phyloP scores from a whole-genome alignment of 345 rosid species.

The Sisymbrium altissimum region DNA sequence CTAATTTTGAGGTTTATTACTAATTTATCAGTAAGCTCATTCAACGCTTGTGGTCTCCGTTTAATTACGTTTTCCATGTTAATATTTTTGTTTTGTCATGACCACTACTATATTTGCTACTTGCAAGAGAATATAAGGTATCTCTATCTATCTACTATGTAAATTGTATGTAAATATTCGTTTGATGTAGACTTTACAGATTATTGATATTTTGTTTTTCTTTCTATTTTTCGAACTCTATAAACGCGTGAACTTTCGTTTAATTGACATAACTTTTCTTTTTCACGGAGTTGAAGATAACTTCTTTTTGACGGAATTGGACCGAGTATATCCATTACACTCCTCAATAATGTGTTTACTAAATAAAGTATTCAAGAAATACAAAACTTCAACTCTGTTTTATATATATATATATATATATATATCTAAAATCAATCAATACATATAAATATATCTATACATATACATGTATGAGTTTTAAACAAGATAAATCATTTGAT shows the following conservation, averaged over 20 bases:
- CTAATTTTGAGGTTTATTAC: constrained; percentile 14
- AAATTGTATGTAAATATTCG: constrained; percentile 15
- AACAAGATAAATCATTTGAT: not conserved
- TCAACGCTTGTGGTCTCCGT: constrained; percentile 29
- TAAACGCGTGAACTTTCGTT: constrained; percentile 16
- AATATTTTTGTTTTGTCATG: not conserved
- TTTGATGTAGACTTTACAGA: constrained; percentile 21
- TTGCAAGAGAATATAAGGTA: constrained; percentile 8
- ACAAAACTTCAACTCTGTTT: not conserved
- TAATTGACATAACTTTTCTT: not conserved
- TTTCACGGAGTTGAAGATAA: not conserved
- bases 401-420: not conserved
- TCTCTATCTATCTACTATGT: not conserved
- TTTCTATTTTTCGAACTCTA: not conserved
- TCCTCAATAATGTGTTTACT: not conserved
- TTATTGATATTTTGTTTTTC: not conserved
- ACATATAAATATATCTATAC: not conserved
- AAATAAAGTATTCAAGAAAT: not conserved
- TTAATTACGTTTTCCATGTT: constrained; percentile 4
- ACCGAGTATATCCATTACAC: constrained; percentile 5
- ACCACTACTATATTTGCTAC: constrained; percentile 7
- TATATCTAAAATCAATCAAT: not conserved
- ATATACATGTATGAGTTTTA: not conserved
- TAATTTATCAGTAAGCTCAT: constrained; percentile 17
- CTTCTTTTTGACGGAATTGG: not conserved